Evolutionary conservation across 1,139 yeast genomes (phyloP).

Genomic region (Saccharomyces hybrid): DNA sequence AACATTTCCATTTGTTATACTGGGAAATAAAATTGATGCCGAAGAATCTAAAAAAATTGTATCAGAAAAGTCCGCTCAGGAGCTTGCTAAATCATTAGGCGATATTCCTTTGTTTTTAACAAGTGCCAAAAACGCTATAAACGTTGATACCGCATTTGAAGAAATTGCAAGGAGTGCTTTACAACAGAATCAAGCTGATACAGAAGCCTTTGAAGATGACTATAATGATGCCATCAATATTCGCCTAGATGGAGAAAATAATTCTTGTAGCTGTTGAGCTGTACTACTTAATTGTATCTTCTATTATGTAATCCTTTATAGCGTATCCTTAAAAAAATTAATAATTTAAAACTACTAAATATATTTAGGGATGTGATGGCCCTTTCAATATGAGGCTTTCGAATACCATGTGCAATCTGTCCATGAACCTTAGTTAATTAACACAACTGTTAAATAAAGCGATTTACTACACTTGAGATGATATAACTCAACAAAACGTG

Average conservation of each 20-base stretch:
- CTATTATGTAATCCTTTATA: not conserved
- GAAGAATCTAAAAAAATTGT: conserved; percentile 87
- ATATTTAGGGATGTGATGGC: not conserved
- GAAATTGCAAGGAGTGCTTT: conserved; percentile 93
- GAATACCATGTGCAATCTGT: not conserved
- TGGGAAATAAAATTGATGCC: conserved; percentile 92
- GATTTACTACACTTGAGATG: no score
- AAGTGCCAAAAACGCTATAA: conserved; percentile 88
- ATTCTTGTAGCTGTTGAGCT: conserved; percentile 66
- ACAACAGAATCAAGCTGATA: conserved; percentile 83
- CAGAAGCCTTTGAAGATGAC: conserved; percentile 83
- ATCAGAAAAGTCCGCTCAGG: conserved; percentile 74
- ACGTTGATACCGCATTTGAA: conserved; percentile 92
- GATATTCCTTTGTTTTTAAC: conserved; percentile 91
- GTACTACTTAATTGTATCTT: not conserved
- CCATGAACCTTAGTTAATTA: no score
- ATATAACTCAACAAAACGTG: no score
- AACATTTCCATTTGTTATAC: conserved; percentile 87
- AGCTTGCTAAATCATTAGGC: conserved; percentile 79
- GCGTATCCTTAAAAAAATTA: not conserved
- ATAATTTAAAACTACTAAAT: not conserved
- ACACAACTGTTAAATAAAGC: no score
- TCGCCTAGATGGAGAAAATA: conserved; percentile 74
- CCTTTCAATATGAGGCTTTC: not conserved
- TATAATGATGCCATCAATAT: conserved; percentile 94